phyloP scores from a whole-genome alignment of 768 basidiomycete species.

The Roridomyces roridus region DNA sequence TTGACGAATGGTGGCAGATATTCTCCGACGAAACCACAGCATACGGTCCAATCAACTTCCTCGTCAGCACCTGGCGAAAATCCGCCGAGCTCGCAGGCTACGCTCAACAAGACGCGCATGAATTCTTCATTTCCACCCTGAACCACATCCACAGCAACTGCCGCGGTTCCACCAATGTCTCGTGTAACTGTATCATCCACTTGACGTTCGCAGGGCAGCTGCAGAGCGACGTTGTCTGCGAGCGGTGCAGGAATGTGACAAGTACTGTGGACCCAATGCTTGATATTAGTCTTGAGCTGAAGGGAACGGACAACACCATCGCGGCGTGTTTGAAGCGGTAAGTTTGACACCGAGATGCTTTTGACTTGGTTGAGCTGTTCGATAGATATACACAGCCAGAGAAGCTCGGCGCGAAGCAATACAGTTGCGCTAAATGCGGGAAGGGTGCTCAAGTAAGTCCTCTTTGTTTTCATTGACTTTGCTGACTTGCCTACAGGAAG shows the following conservation, averaged over 20 bases:
- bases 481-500: conserved; percentile 54
- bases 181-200: conserved; percentile 92
- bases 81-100: conserved; percentile 88
- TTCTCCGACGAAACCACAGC: conserved; percentile 65
- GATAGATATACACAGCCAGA: conserved; percentile 88
- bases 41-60: conserved; percentile 82
- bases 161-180: conserved; percentile 73
- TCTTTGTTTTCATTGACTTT: not conserved
- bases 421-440: conserved; percentile 83
- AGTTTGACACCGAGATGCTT: too few species aligned
- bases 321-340: conserved; percentile 79
- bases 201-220: conserved; percentile 87
- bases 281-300: conserved; percentile 88
- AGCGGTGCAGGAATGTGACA: conserved; percentile 79
- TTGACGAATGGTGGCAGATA: conserved; percentile 41
- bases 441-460: conserved; percentile 65
- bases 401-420: conserved; percentile 81
- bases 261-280: conserved; percentile 88
- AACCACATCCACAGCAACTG: conserved; percentile 88
- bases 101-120: conserved; percentile 94
- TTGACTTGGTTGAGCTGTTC: too few species aligned
- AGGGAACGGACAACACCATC: conserved; percentile 69
- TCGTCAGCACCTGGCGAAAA: conserved; percentile 83
- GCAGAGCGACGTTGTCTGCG: conserved; percentile 90
- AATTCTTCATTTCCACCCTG: conserved; percentile 82